Conservation (phyloP, 352 stramenopile genomes). For the Globisporangium barbulae region DNA sequence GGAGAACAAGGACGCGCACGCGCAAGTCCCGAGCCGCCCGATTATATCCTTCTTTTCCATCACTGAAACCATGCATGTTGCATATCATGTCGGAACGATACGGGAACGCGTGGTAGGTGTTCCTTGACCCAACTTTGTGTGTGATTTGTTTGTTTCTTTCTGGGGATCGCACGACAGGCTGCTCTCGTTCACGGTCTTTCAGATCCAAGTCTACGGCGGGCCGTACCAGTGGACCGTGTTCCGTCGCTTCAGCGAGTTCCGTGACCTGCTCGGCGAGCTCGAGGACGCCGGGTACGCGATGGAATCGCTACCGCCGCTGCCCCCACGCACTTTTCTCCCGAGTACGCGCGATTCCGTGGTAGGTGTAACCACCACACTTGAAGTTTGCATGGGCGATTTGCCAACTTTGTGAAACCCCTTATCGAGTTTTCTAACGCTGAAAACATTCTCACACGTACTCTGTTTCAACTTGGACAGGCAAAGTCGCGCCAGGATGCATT, state of each 20-base stretch:
- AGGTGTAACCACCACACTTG: constrained; percentile 11
- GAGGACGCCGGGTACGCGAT: constrained; percentile 43
- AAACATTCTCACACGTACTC: not conserved
- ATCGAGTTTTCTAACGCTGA: not conserved
- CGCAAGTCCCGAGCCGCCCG: constrained; percentile 63
- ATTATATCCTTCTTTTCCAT: constrained; percentile 33
- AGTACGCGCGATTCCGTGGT: constrained; percentile 63
- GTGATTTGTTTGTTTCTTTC: constrained; percentile 11
- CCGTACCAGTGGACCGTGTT: constrained; percentile 86
- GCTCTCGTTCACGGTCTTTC: constrained; percentile 81
- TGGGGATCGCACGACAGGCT: constrained; percentile 42
- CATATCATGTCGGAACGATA: constrained; percentile 8
- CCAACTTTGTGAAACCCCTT: not conserved
- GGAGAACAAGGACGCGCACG: constrained; percentile 85
- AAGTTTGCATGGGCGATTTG: constrained; percentile 6
- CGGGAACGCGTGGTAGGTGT: constrained; percentile 1
- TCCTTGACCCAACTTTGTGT: constrained; percentile 17
- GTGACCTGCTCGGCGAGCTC: constrained; percentile 46
- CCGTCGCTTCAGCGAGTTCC: constrained; percentile 84
- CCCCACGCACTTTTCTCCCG: constrained; percentile 66
- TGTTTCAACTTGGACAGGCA: constrained; percentile 20
- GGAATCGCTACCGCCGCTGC: constrained; percentile 59
- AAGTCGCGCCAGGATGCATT: constrained; percentile 74
- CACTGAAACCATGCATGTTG: constrained; percentile 8
- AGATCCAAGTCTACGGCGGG: constrained; percentile 79